Evolutionary conservation across 805 yeast genomes (phyloP), one percentile per base, ranked within the genome.

Genomic region (Monosporozyma unispora): DNA sequence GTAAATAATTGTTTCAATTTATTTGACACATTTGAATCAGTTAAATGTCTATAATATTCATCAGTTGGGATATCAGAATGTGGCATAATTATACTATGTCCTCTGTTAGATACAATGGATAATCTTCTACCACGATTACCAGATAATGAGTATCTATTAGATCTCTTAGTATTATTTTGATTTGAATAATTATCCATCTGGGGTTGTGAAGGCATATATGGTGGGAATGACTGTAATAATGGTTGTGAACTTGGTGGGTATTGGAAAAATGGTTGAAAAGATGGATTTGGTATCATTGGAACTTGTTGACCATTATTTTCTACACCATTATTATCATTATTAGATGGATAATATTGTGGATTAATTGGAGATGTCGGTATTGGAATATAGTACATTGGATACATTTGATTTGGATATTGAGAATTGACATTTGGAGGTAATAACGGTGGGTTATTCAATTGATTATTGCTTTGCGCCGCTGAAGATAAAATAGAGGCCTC

Each of bases 21-120:
- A 42, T 58, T 55, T 9, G 61, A 65, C 46, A 59, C 58, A 7
- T 62, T 58, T 6, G 58, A 54, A 45, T 63, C 54, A 3, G 62
- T 66, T 27, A 64, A 52, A 50, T 64, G 66, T 47, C 64, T 59
- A 47, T 63, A 64, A 46, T 62, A 65, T 45, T 63, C 64, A 27
- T 55, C 56, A 35, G 57, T 63, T 3, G 66, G 67, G 2, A 64
- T 58, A 47, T 64, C 67, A 23, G 53, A 56, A 51, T 63, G 68
- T 10, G 69, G 69, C 3, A 68, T 60, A 6, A 62, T 52, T 10
- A 63, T 56, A 31, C 53, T 53, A 10, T 58, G 54, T 35, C 57
- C 59, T 50, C 60, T 56, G 23, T 57, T 46, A 3, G 64, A 59
- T 19, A 62, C 45, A 35, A 62, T 54, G 1, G 68, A 63, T n/a